Evolutionary conservation across 225 moss, liverwort and hornwort genomes (phyloP).

Genomic region (Sphagnum contortum): DNA sequence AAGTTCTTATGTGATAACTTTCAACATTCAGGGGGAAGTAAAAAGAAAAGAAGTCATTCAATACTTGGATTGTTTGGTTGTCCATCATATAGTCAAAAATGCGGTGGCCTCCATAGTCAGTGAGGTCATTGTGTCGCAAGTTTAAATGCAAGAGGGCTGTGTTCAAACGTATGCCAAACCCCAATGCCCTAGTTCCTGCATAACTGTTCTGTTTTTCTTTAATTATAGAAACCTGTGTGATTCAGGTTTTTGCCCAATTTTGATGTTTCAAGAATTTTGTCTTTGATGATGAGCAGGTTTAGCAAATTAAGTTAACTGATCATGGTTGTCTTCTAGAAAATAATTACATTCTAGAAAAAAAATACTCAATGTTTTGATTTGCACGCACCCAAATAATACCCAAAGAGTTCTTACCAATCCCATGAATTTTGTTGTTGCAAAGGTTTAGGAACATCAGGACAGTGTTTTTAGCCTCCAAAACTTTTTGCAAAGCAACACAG

Average conservation of each 20-base stretch:
- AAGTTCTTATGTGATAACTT: too few relatives aligned
- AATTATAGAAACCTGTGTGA: too few relatives aligned
- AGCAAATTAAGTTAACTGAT: too few relatives aligned
- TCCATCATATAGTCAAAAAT: conserved; percentile 59
- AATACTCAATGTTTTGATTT: too few relatives aligned
- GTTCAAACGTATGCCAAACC: conserved; percentile 23
- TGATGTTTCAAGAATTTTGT: too few relatives aligned
- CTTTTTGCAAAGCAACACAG: conserved; percentile 47
- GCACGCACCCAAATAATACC: too few relatives aligned
- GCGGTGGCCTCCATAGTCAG: conserved; percentile 47
- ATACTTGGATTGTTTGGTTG: conserved; percentile 38
- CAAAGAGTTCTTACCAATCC: conserved; percentile 9
- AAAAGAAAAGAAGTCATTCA: too few relatives aligned
- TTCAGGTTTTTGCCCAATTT: too few relatives aligned
- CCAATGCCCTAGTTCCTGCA: conserved; percentile 33
- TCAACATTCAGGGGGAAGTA: too few relatives aligned
- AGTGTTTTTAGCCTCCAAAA: conserved; percentile 48
- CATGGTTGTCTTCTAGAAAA: too few relatives aligned
- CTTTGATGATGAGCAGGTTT: too few relatives aligned
- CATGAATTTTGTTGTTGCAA: conserved; percentile 38
- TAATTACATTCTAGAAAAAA: too few relatives aligned
- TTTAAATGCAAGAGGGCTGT: conserved; percentile 36
- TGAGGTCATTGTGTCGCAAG: conserved; percentile 32
- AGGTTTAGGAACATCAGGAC: conserved; percentile 57
- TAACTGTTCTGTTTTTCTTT: not conserved